Evolutionary conservation across 495 filamentous ascomycete species (phyloP), one percentile per base, ranked within the genome.

Genomic region (Peziza echinospora): DNA sequence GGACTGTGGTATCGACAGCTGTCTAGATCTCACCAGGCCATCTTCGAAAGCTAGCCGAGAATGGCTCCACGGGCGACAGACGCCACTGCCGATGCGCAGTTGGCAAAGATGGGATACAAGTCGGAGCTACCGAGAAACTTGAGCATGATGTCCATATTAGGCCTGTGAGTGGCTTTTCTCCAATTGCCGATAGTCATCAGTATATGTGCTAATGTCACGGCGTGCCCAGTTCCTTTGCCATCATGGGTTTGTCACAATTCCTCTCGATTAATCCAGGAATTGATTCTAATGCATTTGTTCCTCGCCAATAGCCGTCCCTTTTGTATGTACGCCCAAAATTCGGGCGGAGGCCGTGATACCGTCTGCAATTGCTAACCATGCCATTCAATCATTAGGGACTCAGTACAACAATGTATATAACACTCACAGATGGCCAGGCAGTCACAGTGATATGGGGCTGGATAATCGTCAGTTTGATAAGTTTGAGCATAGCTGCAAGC

Each of bases 101-200:
- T 79, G 60, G 74, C 72, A n/a, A 66, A 64, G 52, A 67, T 80
- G 65, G 76, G 76, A 43, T 76, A 80, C 58, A 76, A 70, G 64
- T 62, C 68, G 16, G 76, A 80, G 48, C 53, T 80, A 52, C 72
- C 75, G 24, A 67, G 75, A 41, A 71, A 73, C 43, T 54, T 78
- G 53, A 72, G 71, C 48, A 77, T 78, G 74, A 59, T 76, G 53
- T 75, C 72, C 58, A 67, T 78, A n/a, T 63, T 78, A 6, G 74
- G 73, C 41, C 55, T 78, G 55, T 72, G 62, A 17, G 67, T 64
- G 39, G 51, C 52, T 3, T 17, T 24, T 41, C 42, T 41, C 51
- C 51, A n/a, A n/a, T n/a, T n/a, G n/a, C n/a, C n/a, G n/a, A n/a
- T n/a, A n/a, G 37, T 50, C 30, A 44, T 24, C 5, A 11, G 7